Evolutionary conservation across 192 early-diverging fungal genomes (phyloP), one percentile per base, ranked within the genome.

Genomic region (Oehlia diaphana): DNA sequence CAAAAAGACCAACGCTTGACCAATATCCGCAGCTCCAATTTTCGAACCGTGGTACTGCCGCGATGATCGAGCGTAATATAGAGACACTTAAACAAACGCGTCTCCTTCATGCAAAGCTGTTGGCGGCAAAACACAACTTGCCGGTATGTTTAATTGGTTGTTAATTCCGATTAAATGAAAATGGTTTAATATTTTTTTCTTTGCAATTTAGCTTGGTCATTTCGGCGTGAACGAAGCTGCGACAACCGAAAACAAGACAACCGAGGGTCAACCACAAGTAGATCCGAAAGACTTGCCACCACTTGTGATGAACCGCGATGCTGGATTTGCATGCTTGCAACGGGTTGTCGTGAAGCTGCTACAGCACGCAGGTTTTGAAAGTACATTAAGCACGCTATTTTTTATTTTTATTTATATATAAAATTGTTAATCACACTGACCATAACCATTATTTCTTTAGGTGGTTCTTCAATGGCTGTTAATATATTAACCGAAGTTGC

Each of bases 341-440:
- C 91, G 93, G 13, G 88, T 88, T 9, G 81, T 84, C 12, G 85
- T 91, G 1, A 90, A 93, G 78, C 76, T 98, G 76, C 84, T 97
- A 58, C 85, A 92, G 42, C 97, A 99, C 79, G 86, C 92, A 19
- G 97, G 97, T 21, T 99, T 98, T 84, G 96, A 99, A 83, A 88
- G 94, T 83, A 78, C 49, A 4, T 67, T 58, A 14, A 74, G 7
- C 16, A 19, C 13, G n/a, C 4, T 61, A n/a, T 50, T 16, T 58
- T 31, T 70, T 28, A 0, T 4, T 72, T 4, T 72, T n/a, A 26
- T 14, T 47, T 10, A 14, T 37, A 44, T 28, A 47, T 26, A 47
- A 0, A 47, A 12, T 47, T 47, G 0, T 44, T 39, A 6, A 47
- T 87, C 89, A 35, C 88, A 91, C 12, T 82, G 84, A 26, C 80